Percentiles rank a stretch among this genome's conserved stretches.
These are phyloP conservation scores for Cladosporium sp. DNA, from an alignment of 2,329 filamentous ascomycete species.

Conservation along the genomic window DNA sequence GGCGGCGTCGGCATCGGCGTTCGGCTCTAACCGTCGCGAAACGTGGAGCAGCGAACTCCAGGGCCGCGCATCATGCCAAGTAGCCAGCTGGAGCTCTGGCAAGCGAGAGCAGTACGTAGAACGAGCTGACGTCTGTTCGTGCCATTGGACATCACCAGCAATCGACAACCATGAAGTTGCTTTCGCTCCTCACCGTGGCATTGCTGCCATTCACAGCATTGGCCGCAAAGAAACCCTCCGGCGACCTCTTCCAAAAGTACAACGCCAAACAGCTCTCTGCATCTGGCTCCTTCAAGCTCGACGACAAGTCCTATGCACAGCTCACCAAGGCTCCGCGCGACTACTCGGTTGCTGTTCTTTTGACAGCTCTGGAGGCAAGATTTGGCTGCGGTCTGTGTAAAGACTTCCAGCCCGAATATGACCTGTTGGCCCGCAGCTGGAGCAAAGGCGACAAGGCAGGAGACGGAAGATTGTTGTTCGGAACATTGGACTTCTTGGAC, in stretches of 20 bases:
- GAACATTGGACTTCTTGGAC: slow-evolving; percentile 80
- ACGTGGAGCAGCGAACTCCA: neutral
- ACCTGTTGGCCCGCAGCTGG: slow-evolving; percentile 82
- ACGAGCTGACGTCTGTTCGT: neutral
- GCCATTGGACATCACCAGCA: slow-evolving; percentile 7
- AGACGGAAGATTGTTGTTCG: slow-evolving; percentile 70
- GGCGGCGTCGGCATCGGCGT: neutral
- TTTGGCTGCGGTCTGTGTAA: slow-evolving; percentile 83
- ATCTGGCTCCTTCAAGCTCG: slow-evolving; percentile 63
- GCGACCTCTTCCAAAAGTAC: slow-evolving; percentile 67
- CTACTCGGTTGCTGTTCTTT: slow-evolving; percentile 74
- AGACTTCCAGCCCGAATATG: slow-evolving; percentile 93
- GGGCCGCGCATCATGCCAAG: neutral
- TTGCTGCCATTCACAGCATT: slow-evolving; percentile 57
- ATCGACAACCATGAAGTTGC: slow-evolving; percentile 60
- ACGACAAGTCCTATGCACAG: slow-evolving; percentile 69
- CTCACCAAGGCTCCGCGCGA: slow-evolving; percentile 75
- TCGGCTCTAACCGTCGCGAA: neutral
- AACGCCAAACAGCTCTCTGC: slow-evolving; percentile 60
- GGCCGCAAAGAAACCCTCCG: slow-evolving; percentile 58
- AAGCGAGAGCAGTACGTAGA: neutral
- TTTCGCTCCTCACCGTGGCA: slow-evolving; percentile 57
- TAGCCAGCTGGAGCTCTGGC: slow-evolving; percentile 5
- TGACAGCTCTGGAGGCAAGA: slow-evolving; percentile 79
- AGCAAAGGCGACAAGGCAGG: slow-evolving; percentile 73